Base-by-base conservation (phyloP, 768 basidiomycete species). In the Boletus tomentosulus region DNA sequence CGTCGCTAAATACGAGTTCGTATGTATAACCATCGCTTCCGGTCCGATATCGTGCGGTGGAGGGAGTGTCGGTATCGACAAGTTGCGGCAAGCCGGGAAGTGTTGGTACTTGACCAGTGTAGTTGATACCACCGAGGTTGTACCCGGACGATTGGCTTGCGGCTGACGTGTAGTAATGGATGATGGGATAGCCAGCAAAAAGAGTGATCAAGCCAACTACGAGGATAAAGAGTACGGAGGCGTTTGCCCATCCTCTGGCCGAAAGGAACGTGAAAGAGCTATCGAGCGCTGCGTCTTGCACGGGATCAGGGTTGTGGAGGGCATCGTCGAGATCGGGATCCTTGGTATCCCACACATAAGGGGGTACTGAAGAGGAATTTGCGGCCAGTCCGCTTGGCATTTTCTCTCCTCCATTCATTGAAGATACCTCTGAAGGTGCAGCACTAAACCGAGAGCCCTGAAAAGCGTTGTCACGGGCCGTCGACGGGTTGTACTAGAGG, bases 251-350 rank as follows among this genome's bases (percentile, higher is more conserved):
- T 1, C 96, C 96, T 69, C 94, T 79, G 8, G 77, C 71, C 7
- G 93, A 95, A 65, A 93, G 91, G 27, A 89, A 61, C 3, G 85
- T 83, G 55, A 87, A 89, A 7, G 79, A 76, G 48, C 73, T 73
- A 54, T 86, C 81, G 25, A 79, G 72, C 1, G 76, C 76, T 3
- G 80, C 81, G 50, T 85, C 87, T 50, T 86, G 77, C n/a, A 81
- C 75, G 27, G 88, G 81, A 73, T 92, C 89, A 43, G 84, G 92
- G 74, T 92, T 89, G 69, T 98, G 95, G 22, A 98, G 78, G 22
- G 83, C 80, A 68, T 98, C 95, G 74, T 97, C 94, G 16, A 88
- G 77, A 66, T 95, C 92, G 9, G 91, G 85, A 53, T 92, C 92
- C 64, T 80, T 84, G 24, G 73, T 74, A 67, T 91, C 90, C 86